phyloP scores from a whole-genome alignment of 164 flowering plant genomes.

The Cinnamomum micranthum region DNA sequence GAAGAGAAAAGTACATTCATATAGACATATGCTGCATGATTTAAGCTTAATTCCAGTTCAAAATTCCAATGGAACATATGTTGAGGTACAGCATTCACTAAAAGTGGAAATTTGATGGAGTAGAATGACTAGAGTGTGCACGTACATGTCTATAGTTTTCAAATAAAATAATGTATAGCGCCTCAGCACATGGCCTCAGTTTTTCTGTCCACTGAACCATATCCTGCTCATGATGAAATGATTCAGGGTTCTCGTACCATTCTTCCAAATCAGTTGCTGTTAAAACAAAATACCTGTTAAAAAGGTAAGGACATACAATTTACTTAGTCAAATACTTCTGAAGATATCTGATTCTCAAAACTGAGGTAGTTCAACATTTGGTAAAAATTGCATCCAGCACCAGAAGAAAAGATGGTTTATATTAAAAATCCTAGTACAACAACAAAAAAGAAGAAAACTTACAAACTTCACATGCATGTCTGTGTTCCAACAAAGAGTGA shows the following conservation, averaged over 20 bases:
- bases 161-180: conserved; percentile 87
- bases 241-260: conserved; percentile 84
- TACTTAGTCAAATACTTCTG: conserved; percentile 6
- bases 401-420: neutral
- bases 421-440: neutral
- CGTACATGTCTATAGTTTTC: conserved; percentile 85
- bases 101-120: conserved; percentile 1
- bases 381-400: neutral
- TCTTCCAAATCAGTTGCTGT: conserved; percentile 79
- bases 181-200: conserved; percentile 98
- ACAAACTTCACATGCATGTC: too few species aligned
- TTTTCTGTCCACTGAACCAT: conserved; percentile 94
- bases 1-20: conserved; percentile 15
- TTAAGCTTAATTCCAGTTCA: neutral
- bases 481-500: too few species aligned
- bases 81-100: neutral
- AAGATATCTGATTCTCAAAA: neutral
- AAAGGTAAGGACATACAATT: conserved; percentile 5
- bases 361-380: neutral
- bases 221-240: conserved; percentile 98
- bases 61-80: neutral
- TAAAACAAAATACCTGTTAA: conserved; percentile 82
- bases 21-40: conserved; percentile 7
- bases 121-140: neutral
- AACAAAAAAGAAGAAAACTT: neutral